Evolutionary conservation across 495 filamentous ascomycete species (phyloP), one percentile per base, ranked within the genome.

Genomic region (Aspergillus steynii): DNA sequence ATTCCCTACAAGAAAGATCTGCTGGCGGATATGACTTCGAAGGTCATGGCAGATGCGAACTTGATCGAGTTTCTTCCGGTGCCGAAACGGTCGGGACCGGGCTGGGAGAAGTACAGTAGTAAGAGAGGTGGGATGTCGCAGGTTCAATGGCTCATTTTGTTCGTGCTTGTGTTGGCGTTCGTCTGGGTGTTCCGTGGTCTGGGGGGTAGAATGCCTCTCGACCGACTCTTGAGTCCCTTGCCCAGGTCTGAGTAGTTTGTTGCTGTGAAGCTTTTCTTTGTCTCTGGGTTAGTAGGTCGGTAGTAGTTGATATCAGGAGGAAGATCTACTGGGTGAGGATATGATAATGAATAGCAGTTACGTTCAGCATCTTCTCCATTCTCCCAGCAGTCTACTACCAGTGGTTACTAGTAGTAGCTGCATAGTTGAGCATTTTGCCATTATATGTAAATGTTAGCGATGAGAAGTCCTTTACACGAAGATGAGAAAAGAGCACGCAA

Each of bases 21-120:
- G 45, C 65, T 62, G 4, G 65, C 65, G 7, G 53, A 68, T 46
- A 20, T 62, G 42, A 62, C 62, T 15, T 68, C 65, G 1, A 63
- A 62, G 28, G 50, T 57, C 12, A 56, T 65, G 31, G 65, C 65
- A 1, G 62, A 58, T 32, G 62, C 29, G n/a, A 46, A 50, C 5
- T 26, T 28, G 0, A 27, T 58, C 14, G 31, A 4, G 5, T 65
- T 61, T 42, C 55, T 65, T 27, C 52, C 62, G 14, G 27, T 55
- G 9, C 58, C 58, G 4, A 29, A 49, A 20, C 49, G 55, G 3
- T 34, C 53, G 28, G 61, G 46, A 2, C 46, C 42, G 29, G 61
- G 61, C 29, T 64, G 61, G 61, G 49, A 60, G 3, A 53, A 28
- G 6, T 53, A 29, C 8, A 32, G 25, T 27, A 26, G 4, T 27